These are phyloP conservation scores for Dovyalis caffra DNA, from an alignment of 345 rosid species.

Conservation along the genomic window DNA sequence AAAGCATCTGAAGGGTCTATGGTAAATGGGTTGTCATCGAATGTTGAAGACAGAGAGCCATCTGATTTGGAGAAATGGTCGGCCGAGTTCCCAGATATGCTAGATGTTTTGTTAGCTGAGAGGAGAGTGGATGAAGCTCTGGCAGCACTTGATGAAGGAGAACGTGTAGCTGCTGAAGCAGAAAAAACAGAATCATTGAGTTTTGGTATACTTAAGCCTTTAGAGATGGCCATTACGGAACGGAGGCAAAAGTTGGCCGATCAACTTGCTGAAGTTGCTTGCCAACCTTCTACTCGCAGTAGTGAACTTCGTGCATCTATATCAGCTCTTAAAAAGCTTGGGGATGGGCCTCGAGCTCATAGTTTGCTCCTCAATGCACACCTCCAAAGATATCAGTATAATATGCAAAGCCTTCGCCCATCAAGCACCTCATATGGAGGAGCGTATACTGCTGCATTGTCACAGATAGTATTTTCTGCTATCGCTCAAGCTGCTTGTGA, in stretches of 20 bases:
- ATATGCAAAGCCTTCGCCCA: constrained; percentile 94
- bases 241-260: constrained; percentile 87
- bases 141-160: constrained; percentile 87
- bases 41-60: constrained; percentile 53
- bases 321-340: constrained; percentile 90
- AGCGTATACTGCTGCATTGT: constrained; percentile 97
- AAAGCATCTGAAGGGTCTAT: constrained; percentile 44
- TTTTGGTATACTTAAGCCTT: constrained; percentile 43
- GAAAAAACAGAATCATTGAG: constrained; percentile 52
- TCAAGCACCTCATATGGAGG: constrained; percentile 98
- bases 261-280: constrained; percentile 95
- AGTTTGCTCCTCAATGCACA: constrained; percentile 88
- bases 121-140: constrained; percentile 95
- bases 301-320: constrained; percentile 91
- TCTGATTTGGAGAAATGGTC: constrained; percentile 90
- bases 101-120: constrained; percentile 94
- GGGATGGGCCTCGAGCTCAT: constrained; percentile 98
- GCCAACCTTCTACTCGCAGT: constrained; percentile 93
- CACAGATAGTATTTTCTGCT: constrained; percentile 96
- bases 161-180: constrained; percentile 57
- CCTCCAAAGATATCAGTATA: constrained; percentile 77
- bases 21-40: constrained; percentile 34
- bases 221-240: constrained; percentile 59
- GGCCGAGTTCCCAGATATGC: constrained; percentile 78
- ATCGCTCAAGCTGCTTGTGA: constrained; percentile 94